These are phyloP conservation scores for Trichosporon coremiiforme DNA, from an alignment of 1,284 basidiomycete genomes.

Conservation along the genomic window DNA sequence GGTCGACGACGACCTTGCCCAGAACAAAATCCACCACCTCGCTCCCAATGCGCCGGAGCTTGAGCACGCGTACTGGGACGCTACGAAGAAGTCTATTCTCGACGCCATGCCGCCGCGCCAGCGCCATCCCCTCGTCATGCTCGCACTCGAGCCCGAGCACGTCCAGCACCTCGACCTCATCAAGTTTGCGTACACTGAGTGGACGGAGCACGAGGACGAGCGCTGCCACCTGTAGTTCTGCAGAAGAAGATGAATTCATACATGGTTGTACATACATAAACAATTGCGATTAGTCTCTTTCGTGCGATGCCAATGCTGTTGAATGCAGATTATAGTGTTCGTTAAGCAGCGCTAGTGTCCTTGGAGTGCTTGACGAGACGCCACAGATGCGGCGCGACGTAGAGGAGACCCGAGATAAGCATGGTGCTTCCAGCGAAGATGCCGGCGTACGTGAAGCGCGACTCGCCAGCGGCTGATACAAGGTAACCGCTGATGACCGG, in stretches of 20 bases:
- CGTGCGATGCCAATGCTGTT: neutral
- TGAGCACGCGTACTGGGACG: neutral
- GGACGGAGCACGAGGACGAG: neutral
- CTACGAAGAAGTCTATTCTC: neutral
- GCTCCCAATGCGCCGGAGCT: neutral
- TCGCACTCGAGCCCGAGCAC: slow-evolving; percentile 7
- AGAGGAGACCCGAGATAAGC: slow-evolving; percentile 37
- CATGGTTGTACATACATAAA: neutral
- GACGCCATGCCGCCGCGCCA: neutral
- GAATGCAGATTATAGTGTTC: too few species aligned
- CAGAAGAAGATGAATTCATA: neutral
- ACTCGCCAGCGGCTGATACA: slow-evolving; percentile 29
- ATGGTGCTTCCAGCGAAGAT: slow-evolving; percentile 45
- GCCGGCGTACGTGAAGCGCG: slow-evolving; percentile 42
- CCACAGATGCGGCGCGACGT: slow-evolving; percentile 35
- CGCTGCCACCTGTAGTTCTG: neutral
- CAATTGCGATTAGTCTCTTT: neutral
- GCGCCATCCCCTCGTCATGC: slow-evolving; percentile 1
- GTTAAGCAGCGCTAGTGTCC: neutral
- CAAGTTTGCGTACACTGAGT: neutral
- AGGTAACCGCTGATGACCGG: slow-evolving; percentile 27
- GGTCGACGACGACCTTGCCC: slow-evolving; percentile 23
- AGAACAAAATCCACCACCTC: neutral
- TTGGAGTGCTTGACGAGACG: slow-evolving; percentile 8
- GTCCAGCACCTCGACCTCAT: slow-evolving; percentile 4